These are phyloP conservation scores for Podospora pseudocomata DNA, from an alignment of 495 filamentous ascomycete species.

Conservation along the genomic window DNA sequence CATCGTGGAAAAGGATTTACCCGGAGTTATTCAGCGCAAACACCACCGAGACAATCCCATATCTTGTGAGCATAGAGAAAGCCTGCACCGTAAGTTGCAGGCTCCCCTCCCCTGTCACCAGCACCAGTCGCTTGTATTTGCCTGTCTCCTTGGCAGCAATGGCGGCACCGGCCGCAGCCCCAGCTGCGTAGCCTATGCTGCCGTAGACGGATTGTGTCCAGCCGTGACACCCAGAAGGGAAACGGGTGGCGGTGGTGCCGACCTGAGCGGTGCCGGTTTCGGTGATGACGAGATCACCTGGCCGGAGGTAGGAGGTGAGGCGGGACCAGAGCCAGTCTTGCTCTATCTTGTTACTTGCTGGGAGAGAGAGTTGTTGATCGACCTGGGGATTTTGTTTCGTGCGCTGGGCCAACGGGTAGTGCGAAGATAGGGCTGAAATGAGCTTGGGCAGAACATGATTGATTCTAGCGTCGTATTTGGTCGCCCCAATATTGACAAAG, in stretches of 20 bases:
- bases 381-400: not conserved
- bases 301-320: conserved; percentile 38
- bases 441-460: conserved; percentile 33
- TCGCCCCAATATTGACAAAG: conserved; percentile 31
- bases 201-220: conserved; percentile 41
- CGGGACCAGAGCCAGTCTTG: conserved; percentile 41
- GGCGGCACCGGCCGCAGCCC: conserved; percentile 33
- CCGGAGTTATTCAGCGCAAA: conserved; percentile 52
- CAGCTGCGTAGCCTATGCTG: conserved; percentile 42
- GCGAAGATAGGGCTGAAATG: conserved; percentile 19
- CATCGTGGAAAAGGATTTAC: not conserved
- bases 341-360: conserved; percentile 16
- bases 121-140: conserved; percentile 28
- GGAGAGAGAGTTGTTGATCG: not conserved
- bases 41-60: conserved; percentile 35
- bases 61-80: conserved; percentile 32
- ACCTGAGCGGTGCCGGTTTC: conserved; percentile 43
- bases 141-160: conserved; percentile 33
- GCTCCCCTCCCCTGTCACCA: conserved; percentile 41
- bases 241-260: conserved; percentile 30
- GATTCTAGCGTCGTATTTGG: conserved; percentile 31
- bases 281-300: conserved; percentile 48
- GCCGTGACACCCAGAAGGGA: conserved; percentile 27
- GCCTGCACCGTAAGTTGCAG: conserved; percentile 45
- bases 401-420: conserved; percentile 11